These are phyloP conservation scores for Coemansia sp. DNA, from an alignment of 192 early-diverging fungal species.

Conservation along the genomic window DNA sequence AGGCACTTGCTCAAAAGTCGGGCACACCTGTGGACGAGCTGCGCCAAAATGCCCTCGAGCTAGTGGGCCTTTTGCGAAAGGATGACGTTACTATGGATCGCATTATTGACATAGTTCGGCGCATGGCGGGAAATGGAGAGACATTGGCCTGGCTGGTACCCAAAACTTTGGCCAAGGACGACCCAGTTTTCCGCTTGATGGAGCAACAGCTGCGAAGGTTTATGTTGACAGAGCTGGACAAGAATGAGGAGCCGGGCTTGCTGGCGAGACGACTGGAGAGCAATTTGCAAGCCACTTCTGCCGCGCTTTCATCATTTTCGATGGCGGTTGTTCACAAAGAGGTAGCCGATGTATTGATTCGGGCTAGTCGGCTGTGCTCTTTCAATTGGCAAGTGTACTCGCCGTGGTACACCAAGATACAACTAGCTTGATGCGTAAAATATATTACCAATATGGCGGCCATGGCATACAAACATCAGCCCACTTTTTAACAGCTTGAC, in stretches of 20 bases:
- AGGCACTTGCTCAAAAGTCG: background rate
- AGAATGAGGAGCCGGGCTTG: slow-evolving; percentile 2
- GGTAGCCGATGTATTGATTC: slow-evolving; percentile 11
- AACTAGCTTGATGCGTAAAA: background rate
- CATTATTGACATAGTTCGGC: slow-evolving; percentile 6
- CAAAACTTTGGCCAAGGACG: slow-evolving; percentile 34
- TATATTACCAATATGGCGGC: background rate
- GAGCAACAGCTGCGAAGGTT: slow-evolving; percentile 25
- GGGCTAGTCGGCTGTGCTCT: slow-evolving; percentile 25
- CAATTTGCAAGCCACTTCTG: background rate
- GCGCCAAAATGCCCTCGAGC: slow-evolving; percentile 5
- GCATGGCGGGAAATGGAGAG: background rate
- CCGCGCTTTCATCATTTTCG: slow-evolving; percentile 9
- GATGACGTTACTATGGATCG: slow-evolving; percentile 29
- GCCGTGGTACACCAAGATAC: slow-evolving; percentile 37
- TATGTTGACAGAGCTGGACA: slow-evolving; percentile 18
- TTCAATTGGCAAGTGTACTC: slow-evolving; percentile 47
- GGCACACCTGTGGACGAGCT: background rate
- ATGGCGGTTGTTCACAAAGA: slow-evolving; percentile 16
- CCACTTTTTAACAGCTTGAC: background rate
- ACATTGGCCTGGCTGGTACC: slow-evolving; percentile 14
- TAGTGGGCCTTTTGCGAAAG: slow-evolving; percentile 11
- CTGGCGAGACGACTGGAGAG: slow-evolving; percentile 13
- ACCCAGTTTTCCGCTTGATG: slow-evolving; percentile 24
- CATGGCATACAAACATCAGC: background rate